Evolutionary conservation across 345 rosid genomes (phyloP).

Genomic region (Corchorus capsularis): DNA sequence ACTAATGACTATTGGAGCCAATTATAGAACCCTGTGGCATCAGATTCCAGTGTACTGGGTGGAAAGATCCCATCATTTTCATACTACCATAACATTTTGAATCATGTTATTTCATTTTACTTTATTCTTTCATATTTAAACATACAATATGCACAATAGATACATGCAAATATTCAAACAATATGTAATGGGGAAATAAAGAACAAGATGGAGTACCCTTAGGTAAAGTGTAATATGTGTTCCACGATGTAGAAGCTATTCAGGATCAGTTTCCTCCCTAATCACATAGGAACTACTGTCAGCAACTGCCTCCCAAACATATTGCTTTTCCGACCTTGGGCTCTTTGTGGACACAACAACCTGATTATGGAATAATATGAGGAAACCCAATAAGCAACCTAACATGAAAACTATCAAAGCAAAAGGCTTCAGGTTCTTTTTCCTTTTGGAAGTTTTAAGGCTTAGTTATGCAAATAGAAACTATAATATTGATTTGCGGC

Average conservation of each 20-base stretch:
- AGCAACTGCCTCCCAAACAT: conserved; percentile 90
- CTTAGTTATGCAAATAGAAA: too few species aligned
- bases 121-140: too few species aligned
- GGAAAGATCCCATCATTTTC: too few species aligned
- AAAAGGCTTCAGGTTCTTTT: background rate
- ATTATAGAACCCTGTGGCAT: too few species aligned
- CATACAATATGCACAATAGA: too few species aligned
- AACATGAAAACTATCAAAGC: background rate
- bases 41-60: too few species aligned
- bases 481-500: too few species aligned
- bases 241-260: conserved; percentile 74
- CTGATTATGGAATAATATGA: conserved; percentile 36
- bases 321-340: conserved; percentile 93
- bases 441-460: too few species aligned
- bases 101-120: too few species aligned
- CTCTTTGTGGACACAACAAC: conserved; percentile 93
- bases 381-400: background rate
- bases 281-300: conserved; percentile 89
- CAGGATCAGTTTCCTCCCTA: conserved; percentile 87
- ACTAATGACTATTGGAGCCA: too few species aligned
- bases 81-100: too few species aligned
- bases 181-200: background rate
- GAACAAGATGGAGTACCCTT: conserved; percentile 46
- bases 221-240: conserved; percentile 85
- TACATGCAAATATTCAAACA: too few species aligned